Base-by-base conservation (phyloP, 106 monocot genomes). In the Dioscorea zingiberensis region DNA sequence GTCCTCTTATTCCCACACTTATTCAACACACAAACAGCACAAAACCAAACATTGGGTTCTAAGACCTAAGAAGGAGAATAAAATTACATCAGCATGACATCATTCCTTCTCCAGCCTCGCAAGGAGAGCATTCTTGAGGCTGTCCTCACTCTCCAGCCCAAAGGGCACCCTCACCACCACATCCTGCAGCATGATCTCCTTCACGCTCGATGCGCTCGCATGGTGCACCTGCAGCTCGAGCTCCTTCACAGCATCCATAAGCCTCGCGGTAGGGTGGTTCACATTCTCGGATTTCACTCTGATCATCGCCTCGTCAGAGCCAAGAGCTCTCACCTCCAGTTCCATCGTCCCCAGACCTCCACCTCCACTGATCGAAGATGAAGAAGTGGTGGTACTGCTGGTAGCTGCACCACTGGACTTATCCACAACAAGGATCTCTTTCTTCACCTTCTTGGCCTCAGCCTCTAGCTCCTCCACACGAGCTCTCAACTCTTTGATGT, bases 401-500 rank as follows among this genome's bases (percentile, higher is more conserved):
- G 23, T 45, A 22, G 69, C n/a, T 44, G 19, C 55, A 28, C 25
- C 56, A 21, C 29, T 56, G 12, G 19, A 21, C 19, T 49, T n/a
- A 28, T 44, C 72, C 0, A 19, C 61, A 24, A 17, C 16, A 29
- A 27, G 29, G 22, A 27, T 19, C 25, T 69, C 44, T 18, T 69
- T 64, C 67, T 48, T 66, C 28, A 30, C 48, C 25, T 45, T 47
- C 67, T 73, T 79, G 25, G 51, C 47, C 17, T 74, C 69, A 24
- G 71, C 58, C 72, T 92, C 77, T 8, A 92, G 79, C 59, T 72
- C 62, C 7, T 74, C 87, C 10, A 92, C 68, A 63, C 64, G 74
- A 55, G 66, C 61, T 25, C 64, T 46, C 22, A 92, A 79, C 69
- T 92, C 81, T 32, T 78, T 74, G 73, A 92, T 92, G 87, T 87